A percentile compares a stretch with the other conserved stretches of the same genome.
Evolutionary conservation across 2,329 filamentous ascomycete genomes (phyloP).

Genomic region (Blumeria hordei): DNA sequence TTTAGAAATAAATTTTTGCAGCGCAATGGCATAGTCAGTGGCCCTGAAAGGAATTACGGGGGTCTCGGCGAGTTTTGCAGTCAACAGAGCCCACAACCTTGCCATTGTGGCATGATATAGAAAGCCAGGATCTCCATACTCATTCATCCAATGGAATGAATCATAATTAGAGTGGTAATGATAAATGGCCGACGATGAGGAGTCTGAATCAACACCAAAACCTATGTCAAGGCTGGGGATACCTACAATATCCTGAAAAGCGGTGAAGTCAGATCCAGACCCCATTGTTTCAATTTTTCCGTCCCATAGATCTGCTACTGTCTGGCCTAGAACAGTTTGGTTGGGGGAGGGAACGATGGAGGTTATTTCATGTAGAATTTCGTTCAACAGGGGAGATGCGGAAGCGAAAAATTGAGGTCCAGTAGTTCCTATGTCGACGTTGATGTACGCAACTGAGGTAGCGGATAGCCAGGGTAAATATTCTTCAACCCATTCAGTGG

Average conservation of each 20-base stretch:
- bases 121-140: slow-evolving; percentile 42
- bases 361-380: slow-evolving; percentile 31
- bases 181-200: slow-evolving; percentile 26
- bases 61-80: slow-evolving; percentile 23
- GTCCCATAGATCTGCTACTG: slow-evolving; percentile 23
- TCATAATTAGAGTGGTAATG: slow-evolving; percentile 75
- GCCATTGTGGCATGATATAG: slow-evolving; percentile 34
- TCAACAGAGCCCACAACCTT: slow-evolving; percentile 26
- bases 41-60: slow-evolving; percentile 27
- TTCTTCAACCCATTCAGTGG: slow-evolving; percentile 73
- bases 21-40: slow-evolving; percentile 18
- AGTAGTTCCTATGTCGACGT: slow-evolving; percentile 48
- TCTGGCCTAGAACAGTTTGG: slow-evolving; percentile 17
- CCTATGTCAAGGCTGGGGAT: slow-evolving; percentile 31
- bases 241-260: slow-evolving; percentile 34
- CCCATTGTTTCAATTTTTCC: slow-evolving; percentile 31
- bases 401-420: slow-evolving; percentile 30
- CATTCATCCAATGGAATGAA: slow-evolving; percentile 63
- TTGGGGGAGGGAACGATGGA: slow-evolving; percentile 21
- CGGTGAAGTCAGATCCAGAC: slow-evolving; percentile 42
- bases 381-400: slow-evolving; percentile 39
- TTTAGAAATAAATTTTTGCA: slow-evolving; percentile 12
- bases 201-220: slow-evolving; percentile 17
- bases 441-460: slow-evolving; percentile 49
- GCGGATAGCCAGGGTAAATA: slow-evolving; percentile 50